Conservation (phyloP, 768 basidiomycete genomes). For the Porpolomopsis calyptriformis region DNA sequence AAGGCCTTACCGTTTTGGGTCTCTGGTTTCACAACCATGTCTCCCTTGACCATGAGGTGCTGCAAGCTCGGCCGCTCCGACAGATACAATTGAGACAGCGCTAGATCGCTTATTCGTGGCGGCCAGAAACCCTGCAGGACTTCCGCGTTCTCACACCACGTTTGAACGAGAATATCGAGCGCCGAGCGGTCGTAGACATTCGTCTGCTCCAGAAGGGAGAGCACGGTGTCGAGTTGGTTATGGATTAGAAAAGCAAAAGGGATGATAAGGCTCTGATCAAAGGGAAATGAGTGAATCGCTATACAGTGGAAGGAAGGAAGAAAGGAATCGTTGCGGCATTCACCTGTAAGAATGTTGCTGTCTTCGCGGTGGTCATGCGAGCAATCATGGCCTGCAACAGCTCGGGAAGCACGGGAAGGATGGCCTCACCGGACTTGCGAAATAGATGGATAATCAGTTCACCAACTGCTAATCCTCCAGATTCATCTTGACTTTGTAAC, state of each 20-base stretch:
- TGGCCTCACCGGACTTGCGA: slow-evolving; percentile 66
- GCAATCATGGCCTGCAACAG: slow-evolving; percentile 75
- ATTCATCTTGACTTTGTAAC: slow-evolving; percentile 74
- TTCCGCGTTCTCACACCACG: slow-evolving; percentile 92
- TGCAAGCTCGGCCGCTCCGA: slow-evolving; percentile 58
- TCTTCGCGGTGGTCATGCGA: slow-evolving; percentile 76
- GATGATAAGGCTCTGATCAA: slow-evolving; percentile 65
- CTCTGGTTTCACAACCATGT: slow-evolving; percentile 74
- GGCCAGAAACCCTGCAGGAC: slow-evolving; percentile 96
- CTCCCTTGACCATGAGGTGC: slow-evolving; percentile 74
- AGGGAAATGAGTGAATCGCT: slow-evolving; percentile 1
- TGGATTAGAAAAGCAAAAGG: slow-evolving; percentile 92
- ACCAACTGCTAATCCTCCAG: slow-evolving; percentile 86
- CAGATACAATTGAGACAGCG: slow-evolving; percentile 62
- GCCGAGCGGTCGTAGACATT: slow-evolving; percentile 49
- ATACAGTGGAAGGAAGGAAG: not conserved
- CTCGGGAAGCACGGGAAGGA: slow-evolving; percentile 79
- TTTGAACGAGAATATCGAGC: slow-evolving; percentile 79
- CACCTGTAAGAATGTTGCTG: slow-evolving; percentile 86
- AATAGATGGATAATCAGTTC: slow-evolving; percentile 92
- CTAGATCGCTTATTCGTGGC: slow-evolving; percentile 73
- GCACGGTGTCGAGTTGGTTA: slow-evolving; percentile 71
- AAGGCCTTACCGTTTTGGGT: slow-evolving; percentile 64
- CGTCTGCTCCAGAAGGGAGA: slow-evolving; percentile 66
- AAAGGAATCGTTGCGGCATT: slow-evolving; percentile 6